These are phyloP conservation scores for Selaginella moellendorffii DNA, from an alignment of 75 land plant genomes.

Conservation along the genomic window DNA sequence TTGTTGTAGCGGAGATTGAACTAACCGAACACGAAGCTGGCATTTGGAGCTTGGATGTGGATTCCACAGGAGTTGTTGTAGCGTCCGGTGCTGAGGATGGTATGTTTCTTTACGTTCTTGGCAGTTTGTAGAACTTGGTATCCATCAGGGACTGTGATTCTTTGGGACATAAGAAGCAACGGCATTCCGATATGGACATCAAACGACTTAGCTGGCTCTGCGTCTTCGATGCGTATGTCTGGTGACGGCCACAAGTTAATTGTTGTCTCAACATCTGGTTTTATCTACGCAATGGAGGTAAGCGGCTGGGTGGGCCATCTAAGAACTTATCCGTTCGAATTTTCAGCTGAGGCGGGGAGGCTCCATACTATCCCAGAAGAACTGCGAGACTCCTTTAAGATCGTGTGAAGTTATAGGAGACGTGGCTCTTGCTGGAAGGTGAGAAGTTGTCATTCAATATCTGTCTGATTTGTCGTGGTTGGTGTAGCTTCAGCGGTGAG, in stretches of 20 bases:
- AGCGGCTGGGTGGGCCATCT: neutral
- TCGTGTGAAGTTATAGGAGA: constrained; percentile 28
- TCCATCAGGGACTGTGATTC: constrained; percentile 20
- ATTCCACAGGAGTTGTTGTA: constrained; percentile 16
- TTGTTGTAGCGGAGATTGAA: constrained; percentile 15
- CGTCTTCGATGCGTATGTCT: constrained; percentile 16
- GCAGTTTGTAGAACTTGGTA: neutral
- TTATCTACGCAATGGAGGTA: constrained; percentile 25
- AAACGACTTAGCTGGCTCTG: constrained; percentile 9
- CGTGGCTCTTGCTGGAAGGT: constrained; percentile 30
- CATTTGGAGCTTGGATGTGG: constrained; percentile 28
- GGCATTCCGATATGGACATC: constrained; percentile 18
- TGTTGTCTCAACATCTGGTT: constrained; percentile 25
- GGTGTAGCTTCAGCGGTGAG: neutral
- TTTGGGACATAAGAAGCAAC: constrained; percentile 25
- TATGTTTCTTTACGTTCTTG: constrained; percentile 9
- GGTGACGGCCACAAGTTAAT: constrained; percentile 18
- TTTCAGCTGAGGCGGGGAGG: constrained; percentile 23
- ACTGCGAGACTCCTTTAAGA: constrained; percentile 20
- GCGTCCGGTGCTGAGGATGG: constrained; percentile 44
- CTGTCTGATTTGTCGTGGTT: neutral
- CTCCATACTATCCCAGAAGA: constrained; percentile 11
- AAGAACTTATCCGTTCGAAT: no score
- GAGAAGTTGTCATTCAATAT: neutral
- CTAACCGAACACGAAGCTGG: constrained; percentile 37